phyloP scores from a whole-genome alignment of 2,329 filamentous ascomycete genomes.

The Talaromyces albobiverticillius region DNA sequence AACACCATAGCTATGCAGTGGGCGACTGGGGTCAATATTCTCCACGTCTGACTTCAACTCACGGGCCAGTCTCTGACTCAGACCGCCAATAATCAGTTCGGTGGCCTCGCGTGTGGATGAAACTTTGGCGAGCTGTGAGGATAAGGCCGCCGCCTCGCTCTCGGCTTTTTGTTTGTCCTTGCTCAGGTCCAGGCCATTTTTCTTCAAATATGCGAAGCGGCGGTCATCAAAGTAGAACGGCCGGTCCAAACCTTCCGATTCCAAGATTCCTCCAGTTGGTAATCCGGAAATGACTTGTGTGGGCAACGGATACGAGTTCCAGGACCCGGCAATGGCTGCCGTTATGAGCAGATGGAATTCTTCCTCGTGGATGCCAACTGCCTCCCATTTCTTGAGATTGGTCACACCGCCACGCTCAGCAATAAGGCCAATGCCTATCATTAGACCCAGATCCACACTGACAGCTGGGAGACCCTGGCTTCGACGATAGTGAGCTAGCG shows the following conservation, averaged over 20 bases:
- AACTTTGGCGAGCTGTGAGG: background rate
- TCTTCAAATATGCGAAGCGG: background rate
- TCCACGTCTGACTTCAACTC: background rate
- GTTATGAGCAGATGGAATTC: constrained; percentile 1
- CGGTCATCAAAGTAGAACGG: constrained; percentile 7
- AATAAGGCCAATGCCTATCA: constrained; percentile 28
- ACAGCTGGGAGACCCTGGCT: constrained; percentile 16
- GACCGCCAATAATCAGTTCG: background rate
- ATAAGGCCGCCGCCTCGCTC: background rate
- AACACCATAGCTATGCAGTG: constrained; percentile 19
- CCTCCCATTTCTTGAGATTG: constrained; percentile 1
- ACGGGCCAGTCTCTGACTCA: background rate
- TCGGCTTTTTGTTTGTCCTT: background rate
- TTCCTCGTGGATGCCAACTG: background rate
- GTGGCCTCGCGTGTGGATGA: background rate
- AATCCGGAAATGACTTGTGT: constrained; percentile 4
- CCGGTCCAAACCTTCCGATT: background rate
- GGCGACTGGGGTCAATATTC: background rate
- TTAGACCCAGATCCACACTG: constrained; percentile 27
- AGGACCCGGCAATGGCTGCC: background rate
- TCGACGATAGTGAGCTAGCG: constrained; percentile 15
- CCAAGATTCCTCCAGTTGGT: constrained; percentile 3
- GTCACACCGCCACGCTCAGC: background rate
- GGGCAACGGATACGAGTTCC: background rate
- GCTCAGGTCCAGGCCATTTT: background rate